phyloP scores from a whole-genome alignment of 257 asterid species.

The Nicotiana obtusifolia region DNA sequence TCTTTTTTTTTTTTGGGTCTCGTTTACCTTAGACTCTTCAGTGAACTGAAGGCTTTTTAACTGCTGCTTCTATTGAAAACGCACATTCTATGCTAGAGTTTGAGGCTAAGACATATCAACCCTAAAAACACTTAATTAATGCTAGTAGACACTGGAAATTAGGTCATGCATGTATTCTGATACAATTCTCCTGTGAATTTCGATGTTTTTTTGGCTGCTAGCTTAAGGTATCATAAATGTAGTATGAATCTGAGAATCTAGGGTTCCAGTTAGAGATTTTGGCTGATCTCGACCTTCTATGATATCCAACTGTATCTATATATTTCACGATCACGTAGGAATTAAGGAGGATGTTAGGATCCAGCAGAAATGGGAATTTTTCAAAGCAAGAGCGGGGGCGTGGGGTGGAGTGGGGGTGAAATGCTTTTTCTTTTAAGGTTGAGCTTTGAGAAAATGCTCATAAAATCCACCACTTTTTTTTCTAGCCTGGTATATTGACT shows the following conservation, averaged over 20 bases:
- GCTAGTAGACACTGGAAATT: background rate
- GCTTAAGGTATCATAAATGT: background rate
- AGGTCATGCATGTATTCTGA: background rate
- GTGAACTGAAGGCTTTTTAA: background rate
- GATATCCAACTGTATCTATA: background rate
- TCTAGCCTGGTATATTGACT: background rate
- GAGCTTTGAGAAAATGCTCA: background rate
- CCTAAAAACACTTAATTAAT: background rate
- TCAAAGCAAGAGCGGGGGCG: background rate
- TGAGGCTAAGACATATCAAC: background rate
- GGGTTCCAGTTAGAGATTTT: background rate
- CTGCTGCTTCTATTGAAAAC: background rate
- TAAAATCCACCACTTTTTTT: background rate
- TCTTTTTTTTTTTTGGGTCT: background rate
- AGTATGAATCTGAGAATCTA: background rate
- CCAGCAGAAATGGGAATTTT: background rate
- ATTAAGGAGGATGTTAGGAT: background rate
- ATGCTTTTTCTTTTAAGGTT: background rate
- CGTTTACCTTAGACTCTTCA: background rate
- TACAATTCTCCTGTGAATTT: background rate
- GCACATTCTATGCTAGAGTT: background rate
- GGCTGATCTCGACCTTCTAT: background rate
- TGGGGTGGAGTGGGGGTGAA: background rate
- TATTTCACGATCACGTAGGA: background rate
- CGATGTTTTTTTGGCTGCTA: background rate